Evolutionary conservation across 768 basidiomycete genomes (phyloP).

Genomic region (Kwoniella sp.): DNA sequence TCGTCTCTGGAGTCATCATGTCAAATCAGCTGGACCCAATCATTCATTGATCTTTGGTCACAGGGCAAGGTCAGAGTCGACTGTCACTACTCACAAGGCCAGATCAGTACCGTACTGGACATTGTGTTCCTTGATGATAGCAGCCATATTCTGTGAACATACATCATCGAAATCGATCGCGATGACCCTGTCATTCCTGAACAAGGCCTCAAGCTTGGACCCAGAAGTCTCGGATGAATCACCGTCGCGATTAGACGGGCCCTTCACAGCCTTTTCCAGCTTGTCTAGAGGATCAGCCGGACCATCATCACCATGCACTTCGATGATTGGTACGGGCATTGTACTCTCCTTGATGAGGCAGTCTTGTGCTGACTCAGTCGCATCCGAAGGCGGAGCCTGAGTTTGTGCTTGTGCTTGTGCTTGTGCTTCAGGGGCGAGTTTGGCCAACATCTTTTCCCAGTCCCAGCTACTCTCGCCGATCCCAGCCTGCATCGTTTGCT

Average conservation of each 20-base stretch:
- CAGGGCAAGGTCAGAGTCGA: too few species aligned
- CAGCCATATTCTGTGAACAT: constrained; percentile 29
- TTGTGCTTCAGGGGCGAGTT: constrained; percentile 3
- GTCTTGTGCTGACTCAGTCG: too few species aligned
- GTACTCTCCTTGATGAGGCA: too few species aligned
- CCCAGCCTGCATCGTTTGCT: too few species aligned
- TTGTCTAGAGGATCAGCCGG: too few species aligned
- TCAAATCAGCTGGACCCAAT: background rate
- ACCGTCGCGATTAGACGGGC: background rate
- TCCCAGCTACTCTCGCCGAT: background rate
- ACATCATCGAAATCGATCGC: constrained; percentile 48
- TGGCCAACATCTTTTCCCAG: background rate
- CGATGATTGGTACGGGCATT: background rate
- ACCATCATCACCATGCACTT: background rate
- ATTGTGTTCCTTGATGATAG: constrained; percentile 27
- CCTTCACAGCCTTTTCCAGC: too few species aligned
- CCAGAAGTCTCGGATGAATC: background rate
- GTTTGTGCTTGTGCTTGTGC: constrained; percentile 1
- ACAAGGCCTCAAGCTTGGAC: background rate
- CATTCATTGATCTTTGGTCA: too few species aligned
- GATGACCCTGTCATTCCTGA: constrained; percentile 32
- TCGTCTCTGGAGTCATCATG: constrained; percentile 25
- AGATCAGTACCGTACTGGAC: constrained; percentile 25
- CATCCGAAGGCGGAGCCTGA: background rate
- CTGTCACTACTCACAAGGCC: constrained; percentile 37